These are phyloP conservation scores for Citrus maxima DNA, from an alignment of 345 rosid genomes.

Conservation along the genomic window DNA sequence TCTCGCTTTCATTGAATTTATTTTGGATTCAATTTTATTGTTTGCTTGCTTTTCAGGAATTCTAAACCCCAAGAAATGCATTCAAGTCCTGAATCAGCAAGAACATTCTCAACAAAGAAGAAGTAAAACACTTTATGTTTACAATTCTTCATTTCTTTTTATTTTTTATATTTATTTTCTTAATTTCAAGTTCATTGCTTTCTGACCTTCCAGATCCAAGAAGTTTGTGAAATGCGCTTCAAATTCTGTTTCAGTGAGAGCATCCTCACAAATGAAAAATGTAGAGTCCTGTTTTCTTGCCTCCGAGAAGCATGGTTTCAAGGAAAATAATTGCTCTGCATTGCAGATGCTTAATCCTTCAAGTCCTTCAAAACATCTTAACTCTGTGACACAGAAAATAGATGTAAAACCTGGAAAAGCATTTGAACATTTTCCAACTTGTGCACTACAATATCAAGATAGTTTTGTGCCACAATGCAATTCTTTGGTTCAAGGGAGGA, in stretches of 20 bases:
- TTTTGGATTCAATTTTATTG: not conserved
- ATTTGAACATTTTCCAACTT: not conserved
- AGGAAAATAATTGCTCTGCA: not conserved
- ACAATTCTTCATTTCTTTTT: no score
- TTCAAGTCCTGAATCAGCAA: slow-evolving; percentile 5
- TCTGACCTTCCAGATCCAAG: slow-evolving; percentile 3
- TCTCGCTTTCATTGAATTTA: not conserved
- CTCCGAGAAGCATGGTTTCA: not conserved
- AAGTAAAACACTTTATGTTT: not conserved
- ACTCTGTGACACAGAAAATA: not conserved
- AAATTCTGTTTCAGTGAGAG: slow-evolving; percentile 7
- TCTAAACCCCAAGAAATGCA: slow-evolving; percentile 1
- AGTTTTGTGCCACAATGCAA: not conserved
- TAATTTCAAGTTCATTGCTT: not conserved
- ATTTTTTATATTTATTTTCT: no score
- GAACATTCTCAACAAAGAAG: not conserved
- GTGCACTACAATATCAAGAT: not conserved
- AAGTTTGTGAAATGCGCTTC: slow-evolving; percentile 4
- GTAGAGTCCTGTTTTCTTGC: not conserved
- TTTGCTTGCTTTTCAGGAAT: not conserved
- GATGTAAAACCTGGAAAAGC: slow-evolving; percentile 4
- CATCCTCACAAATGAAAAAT: not conserved
- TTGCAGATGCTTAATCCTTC: not conserved
- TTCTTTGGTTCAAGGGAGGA: not conserved
- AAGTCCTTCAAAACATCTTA: not conserved